Percentiles rank a stretch among this genome's conserved stretches.
phyloP scores from a whole-genome alignment of 148 eudicot genomes.

The Vaccinium macrocarpon region DNA sequence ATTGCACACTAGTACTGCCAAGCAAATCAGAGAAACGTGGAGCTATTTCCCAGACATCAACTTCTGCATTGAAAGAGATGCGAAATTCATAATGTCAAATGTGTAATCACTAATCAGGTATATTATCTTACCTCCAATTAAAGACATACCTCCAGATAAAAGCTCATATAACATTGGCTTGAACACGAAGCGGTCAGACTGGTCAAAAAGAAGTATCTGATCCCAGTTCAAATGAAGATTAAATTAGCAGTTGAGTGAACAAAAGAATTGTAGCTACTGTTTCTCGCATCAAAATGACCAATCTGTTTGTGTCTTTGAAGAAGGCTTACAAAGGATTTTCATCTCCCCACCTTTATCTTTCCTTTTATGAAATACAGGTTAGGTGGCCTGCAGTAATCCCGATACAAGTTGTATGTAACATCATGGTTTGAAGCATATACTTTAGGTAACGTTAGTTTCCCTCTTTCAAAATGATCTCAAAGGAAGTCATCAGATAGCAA shows the following conservation, averaged over 20 bases:
- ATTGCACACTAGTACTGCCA: slow-evolving; percentile 68
- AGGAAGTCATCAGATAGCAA: neutral
- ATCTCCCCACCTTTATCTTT: neutral
- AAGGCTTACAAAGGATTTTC: neutral
- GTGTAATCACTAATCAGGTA: slow-evolving; percentile 12
- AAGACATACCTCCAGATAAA: slow-evolving; percentile 79
- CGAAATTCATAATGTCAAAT: neutral
- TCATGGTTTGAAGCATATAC: neutral
- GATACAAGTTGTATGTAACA: neutral
- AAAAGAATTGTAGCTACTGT: neutral
- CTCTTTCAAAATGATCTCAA: neutral
- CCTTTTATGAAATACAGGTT: neutral
- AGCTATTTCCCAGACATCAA: slow-evolving; percentile 95
- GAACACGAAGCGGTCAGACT: slow-evolving; percentile 90
- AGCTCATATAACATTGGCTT: slow-evolving; percentile 98
- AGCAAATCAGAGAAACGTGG: slow-evolving; percentile 91
- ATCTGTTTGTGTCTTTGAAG: neutral
- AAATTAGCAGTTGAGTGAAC: neutral
- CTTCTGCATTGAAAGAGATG: slow-evolving; percentile 57
- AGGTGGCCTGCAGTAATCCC: neutral
- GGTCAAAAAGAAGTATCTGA: slow-evolving; percentile 93
- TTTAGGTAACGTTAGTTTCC: neutral
- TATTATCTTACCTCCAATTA: neutral
- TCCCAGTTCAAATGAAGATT: slow-evolving; percentile 25
- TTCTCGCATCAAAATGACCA: slow-evolving; percentile 14